Evolutionary conservation across 1,284 basidiomycete species (phyloP).

Genomic region (Ustilago sp.): DNA sequence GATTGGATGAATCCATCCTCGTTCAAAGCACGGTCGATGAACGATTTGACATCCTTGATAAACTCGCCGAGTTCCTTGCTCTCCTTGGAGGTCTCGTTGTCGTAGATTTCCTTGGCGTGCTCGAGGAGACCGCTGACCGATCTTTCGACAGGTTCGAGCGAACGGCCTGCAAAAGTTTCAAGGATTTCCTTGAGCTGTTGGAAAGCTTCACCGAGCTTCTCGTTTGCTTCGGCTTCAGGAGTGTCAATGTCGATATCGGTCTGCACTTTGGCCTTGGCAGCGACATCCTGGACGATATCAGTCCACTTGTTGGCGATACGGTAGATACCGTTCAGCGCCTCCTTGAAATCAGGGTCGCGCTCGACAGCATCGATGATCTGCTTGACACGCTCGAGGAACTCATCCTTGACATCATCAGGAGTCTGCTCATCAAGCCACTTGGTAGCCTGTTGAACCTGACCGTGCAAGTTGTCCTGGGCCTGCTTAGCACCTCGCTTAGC

Average conservation of each 20-base stretch:
- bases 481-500: constrained; percentile 70
- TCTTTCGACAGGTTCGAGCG: constrained; percentile 60
- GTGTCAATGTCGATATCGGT: constrained; percentile 70
- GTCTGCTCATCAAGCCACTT: constrained; percentile 72
- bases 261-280: constrained; percentile 70
- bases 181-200: constrained; percentile 70
- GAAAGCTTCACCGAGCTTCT: constrained; percentile 71
- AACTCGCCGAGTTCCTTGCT: constrained; percentile 69
- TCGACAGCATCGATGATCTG: constrained; percentile 65
- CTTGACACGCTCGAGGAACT: constrained; percentile 71
- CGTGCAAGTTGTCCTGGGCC: constrained; percentile 60
- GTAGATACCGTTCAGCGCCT: constrained; percentile 70
- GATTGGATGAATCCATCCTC: constrained; percentile 51
- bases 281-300: constrained; percentile 70
- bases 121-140: constrained; percentile 69
- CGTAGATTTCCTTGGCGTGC: constrained; percentile 70
- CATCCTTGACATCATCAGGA: constrained; percentile 71
- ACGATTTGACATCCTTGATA: constrained; percentile 58
- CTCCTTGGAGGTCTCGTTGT: constrained; percentile 62
- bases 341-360: constrained; percentile 70
- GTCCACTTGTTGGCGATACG: constrained; percentile 72
- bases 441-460: constrained; percentile 41
- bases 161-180: constrained; percentile 69
- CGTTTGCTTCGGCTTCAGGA: constrained; percentile 69
- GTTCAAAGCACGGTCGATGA: constrained; percentile 53